Evolutionary conservation across 2,329 filamentous ascomycete species (phyloP), one percentile per base, ranked within the genome.

Genomic region (Pseudocercospora musae): DNA sequence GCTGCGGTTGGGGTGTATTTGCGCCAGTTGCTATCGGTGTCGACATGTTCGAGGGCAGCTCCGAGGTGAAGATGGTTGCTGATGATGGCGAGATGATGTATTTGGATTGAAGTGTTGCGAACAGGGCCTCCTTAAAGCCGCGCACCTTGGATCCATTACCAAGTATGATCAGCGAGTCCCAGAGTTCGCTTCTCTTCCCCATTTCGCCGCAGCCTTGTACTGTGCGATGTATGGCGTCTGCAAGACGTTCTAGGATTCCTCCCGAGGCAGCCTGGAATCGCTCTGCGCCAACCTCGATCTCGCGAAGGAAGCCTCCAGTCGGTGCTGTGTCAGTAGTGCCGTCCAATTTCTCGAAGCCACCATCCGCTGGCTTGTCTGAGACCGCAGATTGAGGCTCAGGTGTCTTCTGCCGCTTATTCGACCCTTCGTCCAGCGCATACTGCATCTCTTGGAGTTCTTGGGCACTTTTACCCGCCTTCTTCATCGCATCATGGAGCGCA

Each of bases 61-160:
- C 95, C 21, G 92, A 96, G 37, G 93, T 96, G 82, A 98, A 98
- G 72, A 98, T 98, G 46, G 93, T 97, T 56, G 92, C 92, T 1
- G 92, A 94, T 27, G 89, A 93, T 0, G 95, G 95, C 1, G 93
- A 96, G 68, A 99, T 88, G 58, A 97, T 85, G 76, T 96, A 95
- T 67, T 93, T 92, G 54, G 88, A 85, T 40, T 85, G 85, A 37
- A 99, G 85, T 0, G 88, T 92, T 70, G 89, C 85, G 40, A 98
- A 76, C 53, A 99, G 87, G 68, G 94, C 91, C 71, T 97, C 92
- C 68, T 90, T 93, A 75, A 99, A 94, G 4, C 95, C 87, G 78
- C 83, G 81, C 55, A 89, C 79, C 71, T 81, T 85, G 63, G 85
- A 87, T 61, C 95, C 95, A 72, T 96, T 96, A 69, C 95, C 95